Evolutionary conservation across 2,329 filamentous ascomycete species (phyloP), one percentile per base, ranked within the genome.

Genomic region (Aspergillus awamori): DNA sequence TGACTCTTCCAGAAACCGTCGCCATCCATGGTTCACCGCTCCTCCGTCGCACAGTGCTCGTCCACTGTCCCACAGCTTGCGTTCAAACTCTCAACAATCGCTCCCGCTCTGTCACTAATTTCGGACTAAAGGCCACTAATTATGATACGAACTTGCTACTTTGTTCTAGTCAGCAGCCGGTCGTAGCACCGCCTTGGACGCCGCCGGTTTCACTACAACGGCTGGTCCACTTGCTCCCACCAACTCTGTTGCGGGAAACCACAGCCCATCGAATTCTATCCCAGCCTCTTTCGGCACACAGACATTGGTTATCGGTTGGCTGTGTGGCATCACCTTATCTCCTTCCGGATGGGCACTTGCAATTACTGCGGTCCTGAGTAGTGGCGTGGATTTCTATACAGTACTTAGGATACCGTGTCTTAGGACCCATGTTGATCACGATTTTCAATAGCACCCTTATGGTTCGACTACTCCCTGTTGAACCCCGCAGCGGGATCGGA

Each of bases 1-100:
- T 41, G 54, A 47, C 41, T 55, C 58, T 64, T 64, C 61, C 60
- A 63, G 60, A 66, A 67, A 63, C 55, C 57, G n/a, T 53, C 39
- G 17, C 30, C 60, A 58, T 17, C 63, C 63, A 63, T 60, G 64
- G 64, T 64, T 64, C 64, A 65, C 60, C 62, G 58, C 59, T 63
- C 53, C 48, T 61, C 63, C 17, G 39, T 33, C 26, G 53, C 39
- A n/a, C 53, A 22, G 53, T 33, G 41, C 33, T 36, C 33, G 11
- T 36, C 33, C 33, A 36, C 33, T 56, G 6, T 45, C 53, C 39
- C 26, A 8, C 39, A 28, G 26, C 39, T 56, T 56, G 45, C 36
- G 51, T n/a, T 17, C 33, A 13, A 33, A 13, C 33, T 36, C 51
- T 36, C 51, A 53, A 53, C 51, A 38, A 38, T 43, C 53, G 45